Evolutionary conservation across 192 early-diverging fungal species (phyloP).

Genomic region (Coemansia sp.): DNA sequence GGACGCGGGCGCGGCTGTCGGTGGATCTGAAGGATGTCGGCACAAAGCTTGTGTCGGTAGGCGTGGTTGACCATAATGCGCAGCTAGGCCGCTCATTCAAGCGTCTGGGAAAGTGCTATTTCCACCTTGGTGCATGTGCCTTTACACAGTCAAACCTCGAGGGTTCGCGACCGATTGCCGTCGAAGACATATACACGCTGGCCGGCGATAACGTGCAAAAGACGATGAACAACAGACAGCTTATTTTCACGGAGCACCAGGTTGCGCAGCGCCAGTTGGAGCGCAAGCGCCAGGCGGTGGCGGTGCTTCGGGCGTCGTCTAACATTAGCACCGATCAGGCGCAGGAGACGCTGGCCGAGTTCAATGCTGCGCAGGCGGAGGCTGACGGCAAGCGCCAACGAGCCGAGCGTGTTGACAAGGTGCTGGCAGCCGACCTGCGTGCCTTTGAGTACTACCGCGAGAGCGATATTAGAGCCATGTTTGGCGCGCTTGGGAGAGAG

Average conservation of each 20-base stretch:
- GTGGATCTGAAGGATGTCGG: conserved; percentile 35
- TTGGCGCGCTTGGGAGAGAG: conserved; percentile 41
- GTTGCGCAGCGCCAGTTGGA: conserved; percentile 50
- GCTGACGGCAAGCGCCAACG: conserved; percentile 41
- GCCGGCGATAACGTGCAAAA: conserved; percentile 48
- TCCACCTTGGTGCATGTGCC: conserved; percentile 34
- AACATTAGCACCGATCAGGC: conserved; percentile 46
- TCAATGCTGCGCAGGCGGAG: conserved; percentile 46
- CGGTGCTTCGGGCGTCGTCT: conserved; percentile 49
- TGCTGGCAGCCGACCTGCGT: conserved; percentile 44
- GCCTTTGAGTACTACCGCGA: conserved; percentile 47
- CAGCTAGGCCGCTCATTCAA: conserved; percentile 37
- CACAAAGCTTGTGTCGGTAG: conserved; percentile 43
- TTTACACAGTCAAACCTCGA: conserved; percentile 48
- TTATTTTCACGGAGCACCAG: conserved; percentile 55
- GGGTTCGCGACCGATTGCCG: conserved; percentile 48
- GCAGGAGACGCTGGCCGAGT: conserved; percentile 51
- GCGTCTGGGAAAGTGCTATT: conserved; percentile 48
- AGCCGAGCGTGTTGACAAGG: conserved; percentile 46
- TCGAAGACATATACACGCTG: conserved; percentile 34
- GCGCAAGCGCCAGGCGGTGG: conserved; percentile 54
- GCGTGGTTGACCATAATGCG: conserved; percentile 42
- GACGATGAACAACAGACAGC: conserved; percentile 46
- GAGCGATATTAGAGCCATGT: conserved; percentile 40
- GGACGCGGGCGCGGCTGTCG: conserved; percentile 40